Base-by-base conservation (phyloP, 1,284 basidiomycete genomes). In the Pisolithus thermaeus region DNA sequence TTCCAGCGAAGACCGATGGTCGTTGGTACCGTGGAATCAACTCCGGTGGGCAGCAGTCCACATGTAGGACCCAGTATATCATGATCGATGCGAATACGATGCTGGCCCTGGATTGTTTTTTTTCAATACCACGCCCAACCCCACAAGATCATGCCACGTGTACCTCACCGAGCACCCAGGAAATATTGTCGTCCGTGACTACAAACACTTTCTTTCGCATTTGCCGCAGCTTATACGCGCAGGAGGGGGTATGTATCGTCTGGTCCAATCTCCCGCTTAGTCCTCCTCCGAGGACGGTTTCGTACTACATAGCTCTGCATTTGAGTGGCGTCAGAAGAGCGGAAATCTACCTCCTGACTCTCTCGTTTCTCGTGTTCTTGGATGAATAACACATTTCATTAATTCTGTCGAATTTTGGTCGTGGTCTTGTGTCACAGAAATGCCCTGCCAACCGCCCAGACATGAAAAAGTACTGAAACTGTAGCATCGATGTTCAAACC, bases 1-100 rank as follows among this genome's bases (percentile, higher is more conserved):
- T 99, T 89, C 96, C 96, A 99, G 59, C 84, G 77, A 40, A 98
- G 74, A 0, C 97, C 97, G 7, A 73, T 78, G 0, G 95, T 98
- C 1, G 84, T 80, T 20, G 99, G 74, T 14, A 81, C 70, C 0
- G 92, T 88, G 4, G 77, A 79, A 28, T 82, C 80, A 18, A 94
- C 73, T 1, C 94, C 96, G 1, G 99, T 78, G 0, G 96, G 97
- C 9, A 99, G 76, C 14, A 99, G 77, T 0, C 96, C 96, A 63
- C 96, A 99, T 0, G 94, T 97, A 51, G 84, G 81, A 0, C 95
- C 95, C 51, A 97, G 74, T 3, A 83, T 62, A 0, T 68, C 59
- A 56, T 90, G 86, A 60, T 94, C 84, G 48, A 97, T 78, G 7
- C 75, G 65, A 51, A 98, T 87, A 8, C 70, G 62, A 62, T 97